Evolutionary conservation across 306 rosid genomes (phyloP).

Genomic region (Canavalia gladiata): DNA sequence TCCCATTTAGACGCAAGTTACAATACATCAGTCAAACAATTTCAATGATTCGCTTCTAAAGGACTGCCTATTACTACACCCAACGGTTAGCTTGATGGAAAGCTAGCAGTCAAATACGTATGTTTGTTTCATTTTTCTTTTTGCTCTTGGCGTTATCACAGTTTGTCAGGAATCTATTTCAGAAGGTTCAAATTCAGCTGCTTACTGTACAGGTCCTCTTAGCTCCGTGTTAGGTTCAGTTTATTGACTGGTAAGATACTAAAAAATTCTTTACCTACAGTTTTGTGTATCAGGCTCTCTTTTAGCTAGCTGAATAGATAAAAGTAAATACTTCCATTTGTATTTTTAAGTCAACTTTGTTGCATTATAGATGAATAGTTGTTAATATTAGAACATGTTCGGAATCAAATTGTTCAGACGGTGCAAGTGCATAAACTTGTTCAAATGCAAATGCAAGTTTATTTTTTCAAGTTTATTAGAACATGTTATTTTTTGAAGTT

Average conservation of each 20-base stretch:
- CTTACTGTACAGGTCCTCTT: conserved; percentile 64
- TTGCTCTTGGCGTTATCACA: conserved; percentile 42
- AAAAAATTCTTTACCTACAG: conserved; percentile 34
- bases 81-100: conserved; percentile 45
- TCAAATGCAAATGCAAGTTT: conserved; percentile 16
- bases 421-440: conserved; percentile 28
- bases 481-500: background rate
- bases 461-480: background rate
- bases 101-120: conserved; percentile 40
- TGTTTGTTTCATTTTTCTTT: conserved; percentile 28
- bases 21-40: conserved; percentile 19
- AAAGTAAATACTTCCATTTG: conserved; percentile 36
- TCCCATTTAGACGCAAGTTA: conserved; percentile 38
- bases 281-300: conserved; percentile 43
- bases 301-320: conserved; percentile 48
- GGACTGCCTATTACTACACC: conserved; percentile 38
- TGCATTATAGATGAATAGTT: conserved; percentile 39
- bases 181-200: conserved; percentile 54
- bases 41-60: conserved; percentile 47
- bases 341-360: conserved; percentile 45
- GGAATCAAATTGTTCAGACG: conserved; percentile 22
- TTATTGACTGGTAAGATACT: conserved; percentile 44
- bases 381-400: conserved; percentile 41
- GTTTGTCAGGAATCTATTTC: conserved; percentile 50
- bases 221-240: conserved; percentile 38